These are phyloP conservation scores for Petunia secreta DNA, from an alignment of 257 asterid genomes.

Conservation along the genomic window DNA sequence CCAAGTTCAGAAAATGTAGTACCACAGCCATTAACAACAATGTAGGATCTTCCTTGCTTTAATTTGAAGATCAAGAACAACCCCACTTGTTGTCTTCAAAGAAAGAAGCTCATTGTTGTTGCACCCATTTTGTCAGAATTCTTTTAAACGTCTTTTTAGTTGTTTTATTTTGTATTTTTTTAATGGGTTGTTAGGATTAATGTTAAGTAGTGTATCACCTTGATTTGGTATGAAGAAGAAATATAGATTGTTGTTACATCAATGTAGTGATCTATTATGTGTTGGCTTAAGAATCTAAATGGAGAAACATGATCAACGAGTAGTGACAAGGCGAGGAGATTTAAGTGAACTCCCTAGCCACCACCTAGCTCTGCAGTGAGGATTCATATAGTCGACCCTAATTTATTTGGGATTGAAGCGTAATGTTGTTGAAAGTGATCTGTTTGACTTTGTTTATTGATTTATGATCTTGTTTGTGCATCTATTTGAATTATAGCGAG, in stretches of 20 bases:
- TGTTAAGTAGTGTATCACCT: neutral
- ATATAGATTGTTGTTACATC: neutral
- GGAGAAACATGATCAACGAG: too few species aligned
- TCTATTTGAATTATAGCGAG: neutral
- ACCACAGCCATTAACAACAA: constrained; percentile 32
- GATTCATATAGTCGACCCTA: too few species aligned
- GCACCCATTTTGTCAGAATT: constrained; percentile 50
- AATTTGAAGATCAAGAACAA: constrained; percentile 38
- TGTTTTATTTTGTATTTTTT: neutral
- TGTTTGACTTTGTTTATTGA: neutral
- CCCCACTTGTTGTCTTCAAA: constrained; percentile 52
- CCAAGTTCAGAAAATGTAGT: constrained; percentile 29
- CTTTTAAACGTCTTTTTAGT: constrained; percentile 9
- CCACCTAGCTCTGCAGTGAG: too few species aligned
- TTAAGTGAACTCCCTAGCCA: too few species aligned
- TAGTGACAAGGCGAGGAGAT: too few species aligned
- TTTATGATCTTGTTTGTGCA: neutral
- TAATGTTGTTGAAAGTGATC: too few species aligned
- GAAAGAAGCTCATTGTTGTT: constrained; percentile 57
- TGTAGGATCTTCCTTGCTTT: constrained; percentile 59
- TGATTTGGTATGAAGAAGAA: neutral
- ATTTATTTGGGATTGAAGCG: too few species aligned
- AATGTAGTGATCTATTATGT: neutral
- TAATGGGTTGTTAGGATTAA: neutral
- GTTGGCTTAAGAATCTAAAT: too few species aligned